Evolutionary conservation across 2,329 filamentous ascomycete genomes (phyloP), one percentile per base, ranked within the genome.

Genomic region (Clonostachys rhizophaga): DNA sequence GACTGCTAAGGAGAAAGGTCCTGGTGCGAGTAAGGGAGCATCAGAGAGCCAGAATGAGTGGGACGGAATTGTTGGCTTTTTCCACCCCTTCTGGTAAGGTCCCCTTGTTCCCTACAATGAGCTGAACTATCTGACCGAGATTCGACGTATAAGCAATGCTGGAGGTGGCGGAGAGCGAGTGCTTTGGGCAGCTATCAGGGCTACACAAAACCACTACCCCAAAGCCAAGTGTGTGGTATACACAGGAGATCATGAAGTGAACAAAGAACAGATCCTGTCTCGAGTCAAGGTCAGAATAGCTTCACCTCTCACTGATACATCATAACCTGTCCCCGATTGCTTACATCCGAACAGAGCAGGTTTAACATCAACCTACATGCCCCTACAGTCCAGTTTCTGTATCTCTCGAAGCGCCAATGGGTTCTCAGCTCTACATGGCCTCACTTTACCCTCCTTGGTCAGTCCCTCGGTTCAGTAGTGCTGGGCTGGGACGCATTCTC

Each of bases 91-190:
- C 66, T 97, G 94, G 89, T 92, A 73, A 53, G 78, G 61, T 34
- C 24, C 35, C 11, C 2, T 9, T 40, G 33, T 17, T 39, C n/a
- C 13, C 37, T 46, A 47, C n/a, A 14, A 8, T 16, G 40, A 20
- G 6, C 40, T 17, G 14, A 14, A 14, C 16, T 18, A 17, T 42
- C 14, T 18, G 24, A 30, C 24, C 24, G 24, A 30, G 24, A 30
- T 30, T 30, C 24, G 24, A 10, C 12, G 16, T 17, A 20, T 41
- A 51, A 94, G 89, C 68, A 97, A 99, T 71, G 94, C 94, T 44
- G 94, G 94, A 47, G 94, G 94, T 30, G 94, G 94, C 50, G 94
- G 94, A 52, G 94, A 99, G 69, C 79, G 94, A 64, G 94, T 99
- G 40, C 81, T 99, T 24, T 99, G 95, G 90, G 92, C 91, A 47